Base-by-base conservation (phyloP, 2,329 filamentous ascomycete species). In the Aureobasidium namibiae region DNA sequence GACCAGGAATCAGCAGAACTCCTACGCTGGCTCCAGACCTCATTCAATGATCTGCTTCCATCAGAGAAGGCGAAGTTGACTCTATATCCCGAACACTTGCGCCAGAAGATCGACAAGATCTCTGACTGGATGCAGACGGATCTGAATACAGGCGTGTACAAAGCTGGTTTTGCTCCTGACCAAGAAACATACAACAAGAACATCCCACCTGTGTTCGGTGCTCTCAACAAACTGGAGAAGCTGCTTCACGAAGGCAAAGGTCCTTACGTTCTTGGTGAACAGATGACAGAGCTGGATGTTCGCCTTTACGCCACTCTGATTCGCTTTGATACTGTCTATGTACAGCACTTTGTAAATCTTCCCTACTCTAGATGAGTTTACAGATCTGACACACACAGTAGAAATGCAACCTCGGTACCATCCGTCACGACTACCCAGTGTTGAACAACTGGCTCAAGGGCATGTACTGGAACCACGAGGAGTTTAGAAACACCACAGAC, bases 371-470 rank as follows among this genome's bases (percentile, higher is more conserved):
- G 1, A 11, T 26, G 16, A 18, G 11, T 6, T 10, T 4, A 31
- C 14, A 38, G n/a, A 16, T 18, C 39, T 56, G 14, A 33, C 11
- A 9, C 11, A 10, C 3, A 24, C n/a, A n/a, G 29, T 33, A 57
- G 54, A 86, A 86, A 72, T 83, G 81, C 65, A 86, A 86, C 67
- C 68, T 86, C 31, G 81, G 82, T 2, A 84, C 75, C 11, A 78
- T 87, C 42, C 72, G 84, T 34, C 64, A 70, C 41, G 77, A 82
- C 59, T 86, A 86, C 64, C 83, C 83, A 0, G 75, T 80, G 11
- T 65, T 86, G 59, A 76, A 83, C 66, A 82, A 83, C 62, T 86
- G 82, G 81, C 63, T 86, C 63, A 82, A 78, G 69, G 75, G 76
- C 34, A 66, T 84, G 67, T 86, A 85, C 70, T 84, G 80, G 76